Conservation (phyloP, 1,284 basidiomycete species). For the Rhodotorula sp. region DNA sequence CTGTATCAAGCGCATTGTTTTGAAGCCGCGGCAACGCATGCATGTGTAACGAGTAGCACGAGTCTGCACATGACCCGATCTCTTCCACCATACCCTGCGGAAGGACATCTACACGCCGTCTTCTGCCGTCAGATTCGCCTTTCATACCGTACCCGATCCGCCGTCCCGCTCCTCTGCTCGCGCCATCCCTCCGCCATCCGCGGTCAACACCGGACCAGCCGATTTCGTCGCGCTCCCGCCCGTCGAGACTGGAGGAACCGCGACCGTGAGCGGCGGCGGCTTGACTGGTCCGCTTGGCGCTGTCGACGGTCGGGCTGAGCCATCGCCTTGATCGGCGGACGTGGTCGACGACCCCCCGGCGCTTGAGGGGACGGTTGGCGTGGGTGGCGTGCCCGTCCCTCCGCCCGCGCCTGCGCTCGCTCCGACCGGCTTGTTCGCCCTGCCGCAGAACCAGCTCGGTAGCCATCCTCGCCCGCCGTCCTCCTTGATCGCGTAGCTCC, state of each 20-base stretch:
- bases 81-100: too few species aligned
- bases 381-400: not conserved
- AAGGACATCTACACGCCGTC: too few species aligned
- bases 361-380: not conserved
- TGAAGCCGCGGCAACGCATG: not conserved
- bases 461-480: constrained; percentile 89
- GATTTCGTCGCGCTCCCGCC: not conserved
- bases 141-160: too few species aligned
- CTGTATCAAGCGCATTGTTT: not conserved
- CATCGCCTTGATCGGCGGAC: not conserved
- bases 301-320: not conserved
- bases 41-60: too few species aligned
- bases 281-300: not conserved
- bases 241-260: not conserved
- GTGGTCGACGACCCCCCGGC: not conserved
- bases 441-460: constrained; percentile 38
- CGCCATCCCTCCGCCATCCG: not conserved
- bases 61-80: too few species aligned
- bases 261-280: not conserved
- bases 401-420: not conserved
- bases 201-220: not conserved
- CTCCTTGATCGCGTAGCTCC: constrained; percentile 77
- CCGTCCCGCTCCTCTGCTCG: too few species aligned
- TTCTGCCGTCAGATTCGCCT: too few species aligned
- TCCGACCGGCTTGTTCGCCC: constrained; percentile 21